A percentile compares a stretch with the other conserved stretches of the same genome.
These are phyloP conservation scores for Chlamydomonas incerta DNA, from an alignment of 139 green algal species.

Conservation along the genomic window DNA sequence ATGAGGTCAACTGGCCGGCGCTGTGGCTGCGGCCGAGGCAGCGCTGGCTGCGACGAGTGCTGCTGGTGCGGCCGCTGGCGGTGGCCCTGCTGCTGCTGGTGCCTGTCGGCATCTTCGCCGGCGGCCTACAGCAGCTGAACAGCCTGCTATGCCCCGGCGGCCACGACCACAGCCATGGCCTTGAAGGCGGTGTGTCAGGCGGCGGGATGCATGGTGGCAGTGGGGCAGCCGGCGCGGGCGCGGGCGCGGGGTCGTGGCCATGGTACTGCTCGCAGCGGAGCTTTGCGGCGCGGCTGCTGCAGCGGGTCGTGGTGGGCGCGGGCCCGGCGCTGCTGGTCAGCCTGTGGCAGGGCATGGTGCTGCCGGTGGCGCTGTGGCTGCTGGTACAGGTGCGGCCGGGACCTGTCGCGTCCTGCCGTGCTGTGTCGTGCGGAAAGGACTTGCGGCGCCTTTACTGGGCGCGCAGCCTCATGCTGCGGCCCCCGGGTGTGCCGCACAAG, in stretches of 20 bases:
- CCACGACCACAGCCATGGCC: too few relatives aligned
- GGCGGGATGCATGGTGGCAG: not conserved
- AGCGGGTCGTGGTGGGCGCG: constrained; percentile 76
- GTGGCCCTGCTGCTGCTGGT: constrained; percentile 66
- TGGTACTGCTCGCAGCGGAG: constrained; percentile 75
- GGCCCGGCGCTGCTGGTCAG: constrained; percentile 81
- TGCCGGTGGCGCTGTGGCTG: constrained; percentile 74
- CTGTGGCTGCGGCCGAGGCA: constrained; percentile 61
- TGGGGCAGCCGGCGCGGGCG: not conserved
- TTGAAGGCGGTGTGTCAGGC: too few relatives aligned
- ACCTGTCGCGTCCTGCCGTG: too few relatives aligned
- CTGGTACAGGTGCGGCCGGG: constrained; percentile 60
- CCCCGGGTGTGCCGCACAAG: too few relatives aligned
- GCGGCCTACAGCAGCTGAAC: constrained; percentile 45
- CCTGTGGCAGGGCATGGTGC: constrained; percentile 85
- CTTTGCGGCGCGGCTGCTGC: constrained; percentile 46
- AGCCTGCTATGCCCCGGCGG: constrained; percentile 18
- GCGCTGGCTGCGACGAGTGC: constrained; percentile 55
- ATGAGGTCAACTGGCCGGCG: constrained; percentile 73
- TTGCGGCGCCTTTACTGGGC: too few relatives aligned
- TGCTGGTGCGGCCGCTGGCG: constrained; percentile 50
- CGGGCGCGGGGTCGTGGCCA: not conserved
- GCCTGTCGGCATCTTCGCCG: constrained; percentile 66
- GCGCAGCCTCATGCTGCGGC: too few relatives aligned
- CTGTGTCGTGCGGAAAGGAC: too few relatives aligned